These are phyloP conservation scores for Colletotrichum melonis DNA, from an alignment of 2,329 filamentous ascomycete species.

Conservation along the genomic window DNA sequence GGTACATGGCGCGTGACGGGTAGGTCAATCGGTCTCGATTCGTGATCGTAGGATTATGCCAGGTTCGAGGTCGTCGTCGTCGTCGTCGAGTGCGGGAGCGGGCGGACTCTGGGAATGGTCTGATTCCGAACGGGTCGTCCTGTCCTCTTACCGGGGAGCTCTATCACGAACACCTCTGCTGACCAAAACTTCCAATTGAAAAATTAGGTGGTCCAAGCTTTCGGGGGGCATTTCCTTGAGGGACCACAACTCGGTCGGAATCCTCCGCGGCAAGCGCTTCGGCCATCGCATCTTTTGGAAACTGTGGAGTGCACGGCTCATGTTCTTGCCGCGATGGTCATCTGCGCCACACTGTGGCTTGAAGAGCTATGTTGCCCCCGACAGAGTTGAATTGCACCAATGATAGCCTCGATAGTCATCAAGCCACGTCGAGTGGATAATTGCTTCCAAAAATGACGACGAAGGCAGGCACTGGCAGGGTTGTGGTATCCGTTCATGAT, in stretches of 20 bases:
- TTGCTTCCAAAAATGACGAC: background rate
- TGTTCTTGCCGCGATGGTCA: background rate
- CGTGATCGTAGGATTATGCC: background rate
- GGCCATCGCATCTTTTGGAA: too few relatives aligned
- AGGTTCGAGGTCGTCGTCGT: background rate
- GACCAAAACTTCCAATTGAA: constrained; percentile 22
- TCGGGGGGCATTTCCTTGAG: background rate
- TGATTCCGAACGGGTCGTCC: background rate
- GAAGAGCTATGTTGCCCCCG: too few relatives aligned
- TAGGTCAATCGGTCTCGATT: background rate
- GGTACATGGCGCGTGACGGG: constrained; percentile 19
- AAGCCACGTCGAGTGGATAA: background rate
- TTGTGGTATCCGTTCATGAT: background rate
- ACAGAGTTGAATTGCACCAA: background rate
- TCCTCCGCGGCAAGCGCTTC: background rate
- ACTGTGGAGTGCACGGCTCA: background rate
- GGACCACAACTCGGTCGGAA: background rate
- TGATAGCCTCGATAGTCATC: background rate
- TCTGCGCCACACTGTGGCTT: background rate
- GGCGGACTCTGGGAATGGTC: background rate
- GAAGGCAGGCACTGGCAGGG: background rate
- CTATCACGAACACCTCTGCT: background rate
- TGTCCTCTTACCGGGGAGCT: background rate
- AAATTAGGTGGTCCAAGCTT: constrained; percentile 31
- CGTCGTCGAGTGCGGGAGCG: background rate